Base-by-base conservation (phyloP, 805 yeast genomes). In the Blastobotrys attinorum region DNA sequence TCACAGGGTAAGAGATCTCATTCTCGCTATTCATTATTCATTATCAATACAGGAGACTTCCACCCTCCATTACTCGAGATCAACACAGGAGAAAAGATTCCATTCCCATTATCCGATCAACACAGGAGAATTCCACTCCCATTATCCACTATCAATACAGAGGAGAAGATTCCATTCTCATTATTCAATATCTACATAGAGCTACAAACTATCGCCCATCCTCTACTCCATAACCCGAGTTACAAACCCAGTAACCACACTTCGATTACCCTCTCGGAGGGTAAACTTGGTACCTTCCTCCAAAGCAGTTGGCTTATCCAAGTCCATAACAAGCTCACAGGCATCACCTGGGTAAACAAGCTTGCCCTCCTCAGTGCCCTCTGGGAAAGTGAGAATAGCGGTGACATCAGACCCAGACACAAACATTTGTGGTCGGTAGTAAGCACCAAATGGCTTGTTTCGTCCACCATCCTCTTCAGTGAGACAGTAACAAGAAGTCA, bases 391-490 rank as follows among this genome's bases (percentile, higher is more conserved):
- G 66, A 90, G 72, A 47, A 81, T 78, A 62, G 84, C 90, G 53
- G 97, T 86, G 53, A 90, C 97, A 64, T 88, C 95, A 53, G 95
- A 86, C 54, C 98, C 89, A 73, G 97, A 85, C 63, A 92, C 77
- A 71, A 83, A 92, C 77, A 90, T 76, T 73, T 92, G 98, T 50
- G 98, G 98, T 76, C 95, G 86, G 81, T 89, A 92, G 79, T 88
- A 83, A 70, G 83, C 87, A 63, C 90, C 90, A 69, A 92, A 92
- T 54, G 96, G 94, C 52, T 96, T 84, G 76, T 87, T 96, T 74
- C 98, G 90, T 62, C 98, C 98, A 78, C 98, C 98, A 74, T 92
- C 98, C 63, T 92, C 97, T 70, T 87, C 83, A 64, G 95, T 77
- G 66, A 92, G 76, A 53, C 90, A 79, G 71, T 92, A 92, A 63